phyloP scores from a whole-genome alignment of 73 alveolate species.

The Paramecium caudatum region DNA sequence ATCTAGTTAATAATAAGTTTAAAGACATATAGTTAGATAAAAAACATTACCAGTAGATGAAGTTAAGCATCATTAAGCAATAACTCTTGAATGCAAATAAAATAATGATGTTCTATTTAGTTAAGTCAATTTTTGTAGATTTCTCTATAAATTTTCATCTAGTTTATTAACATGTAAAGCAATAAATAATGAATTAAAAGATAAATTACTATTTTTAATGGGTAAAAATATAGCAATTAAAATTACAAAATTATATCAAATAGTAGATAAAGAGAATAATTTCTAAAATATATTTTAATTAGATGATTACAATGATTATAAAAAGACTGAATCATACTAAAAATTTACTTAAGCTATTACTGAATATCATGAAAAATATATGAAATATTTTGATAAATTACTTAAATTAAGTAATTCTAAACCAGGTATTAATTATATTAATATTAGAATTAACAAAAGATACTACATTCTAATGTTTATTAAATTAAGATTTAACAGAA shows the following conservation, averaged over 20 bases:
- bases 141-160: constrained; percentile 31
- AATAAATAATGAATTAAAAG: neutral
- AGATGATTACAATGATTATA: constrained; percentile 23
- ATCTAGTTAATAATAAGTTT: constrained; percentile 22
- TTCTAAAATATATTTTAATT: neutral
- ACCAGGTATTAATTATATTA: constrained; percentile 8
- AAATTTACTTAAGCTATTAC: constrained; percentile 63
- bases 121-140: constrained; percentile 57
- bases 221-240: constrained; percentile 61
- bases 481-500: constrained; percentile 12
- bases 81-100: neutral
- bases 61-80: neutral
- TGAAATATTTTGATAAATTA: constrained; percentile 38
- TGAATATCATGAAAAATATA: constrained; percentile 56
- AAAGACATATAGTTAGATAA: constrained; percentile 1
- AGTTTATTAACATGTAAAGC: neutral
- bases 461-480: neutral
- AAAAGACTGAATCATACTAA: constrained; percentile 32
- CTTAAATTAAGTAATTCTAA: constrained; percentile 24
- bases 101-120: constrained; percentile 49
- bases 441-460: constrained; percentile 28
- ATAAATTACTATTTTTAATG: constrained; percentile 44
- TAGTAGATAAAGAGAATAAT: constrained; percentile 41
- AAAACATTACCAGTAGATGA: neutral
- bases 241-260: constrained; percentile 24